Evolutionary conservation across 2,329 filamentous ascomycete genomes (phyloP).

Genomic region (Tolypocladium ovalisporum): DNA sequence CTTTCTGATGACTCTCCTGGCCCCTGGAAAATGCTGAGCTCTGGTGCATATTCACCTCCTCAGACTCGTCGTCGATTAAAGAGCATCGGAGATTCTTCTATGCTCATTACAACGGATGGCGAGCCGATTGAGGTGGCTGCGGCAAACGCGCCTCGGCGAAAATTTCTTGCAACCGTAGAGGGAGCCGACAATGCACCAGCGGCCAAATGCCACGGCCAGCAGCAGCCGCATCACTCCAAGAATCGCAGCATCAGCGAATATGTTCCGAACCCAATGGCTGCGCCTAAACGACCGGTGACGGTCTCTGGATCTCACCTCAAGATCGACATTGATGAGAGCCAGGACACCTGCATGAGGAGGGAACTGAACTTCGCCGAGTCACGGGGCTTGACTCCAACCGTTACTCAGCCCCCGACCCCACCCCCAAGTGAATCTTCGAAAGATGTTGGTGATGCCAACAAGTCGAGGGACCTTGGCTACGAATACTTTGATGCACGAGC

Average conservation of each 20-base stretch:
- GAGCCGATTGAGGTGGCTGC: slow-evolving; percentile 41
- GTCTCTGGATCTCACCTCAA: slow-evolving; percentile 52
- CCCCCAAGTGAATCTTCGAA: slow-evolving; percentile 65
- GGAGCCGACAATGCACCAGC: slow-evolving; percentile 21
- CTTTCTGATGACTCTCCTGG: slow-evolving; percentile 54
- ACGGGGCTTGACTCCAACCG: slow-evolving; percentile 54
- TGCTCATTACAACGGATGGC: slow-evolving; percentile 37
- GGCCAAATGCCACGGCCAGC: slow-evolving; percentile 4
- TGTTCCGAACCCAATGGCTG: slow-evolving; percentile 57
- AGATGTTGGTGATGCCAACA: slow-evolving; percentile 28
- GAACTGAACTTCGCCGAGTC: slow-evolving; percentile 74
- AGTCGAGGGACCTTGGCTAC: slow-evolving; percentile 27
- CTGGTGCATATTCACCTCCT: slow-evolving; percentile 32
- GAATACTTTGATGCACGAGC: slow-evolving; percentile 64
- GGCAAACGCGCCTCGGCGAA: slow-evolving; percentile 44
- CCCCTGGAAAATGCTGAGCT: slow-evolving; percentile 48
- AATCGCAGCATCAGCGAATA: slow-evolving; percentile 89
- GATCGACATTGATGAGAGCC: slow-evolving; percentile 23
- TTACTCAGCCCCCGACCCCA: slow-evolving; percentile 64
- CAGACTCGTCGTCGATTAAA: slow-evolving; percentile 12
- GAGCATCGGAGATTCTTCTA: slow-evolving; percentile 21
- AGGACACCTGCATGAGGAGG: slow-evolving; percentile 48
- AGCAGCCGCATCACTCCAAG: slow-evolving; percentile 39
- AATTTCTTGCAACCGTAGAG: slow-evolving; percentile 33
- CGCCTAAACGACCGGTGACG: slow-evolving; percentile 62